phyloP scores from a whole-genome alignment of 176 grass and related monocot genomes.

The Bothriochloa decipiens region DNA sequence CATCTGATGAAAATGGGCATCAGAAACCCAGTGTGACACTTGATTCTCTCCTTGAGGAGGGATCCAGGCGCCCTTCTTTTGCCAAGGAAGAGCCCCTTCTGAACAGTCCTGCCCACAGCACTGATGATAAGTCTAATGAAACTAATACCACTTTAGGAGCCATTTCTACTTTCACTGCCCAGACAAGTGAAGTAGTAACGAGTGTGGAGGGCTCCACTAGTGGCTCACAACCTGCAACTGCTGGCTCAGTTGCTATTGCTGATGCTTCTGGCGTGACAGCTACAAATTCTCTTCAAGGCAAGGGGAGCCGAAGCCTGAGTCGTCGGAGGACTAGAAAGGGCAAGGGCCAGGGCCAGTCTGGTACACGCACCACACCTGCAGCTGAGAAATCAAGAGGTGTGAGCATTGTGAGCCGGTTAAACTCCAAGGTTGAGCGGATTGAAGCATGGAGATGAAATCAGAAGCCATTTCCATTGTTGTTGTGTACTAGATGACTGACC shows the following conservation, averaged over 20 bases:
- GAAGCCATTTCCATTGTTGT: background rate
- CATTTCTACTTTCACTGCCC: background rate
- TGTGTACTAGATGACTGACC: constrained; percentile 50
- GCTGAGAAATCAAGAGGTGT: constrained; percentile 65
- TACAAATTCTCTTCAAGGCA: constrained; percentile 52
- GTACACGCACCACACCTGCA: constrained; percentile 9
- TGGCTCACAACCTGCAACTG: constrained; percentile 28
- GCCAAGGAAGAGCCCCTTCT: constrained; percentile 49
- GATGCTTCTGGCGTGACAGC: constrained; percentile 40
- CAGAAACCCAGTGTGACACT: constrained; percentile 52
- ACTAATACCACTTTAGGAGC: constrained; percentile 29
- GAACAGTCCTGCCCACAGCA: constrained; percentile 38
- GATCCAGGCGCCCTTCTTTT: constrained; percentile 42
- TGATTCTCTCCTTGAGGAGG: constrained; percentile 43
- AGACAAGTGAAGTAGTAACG: constrained; percentile 12
- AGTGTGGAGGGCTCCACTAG: constrained; percentile 41
- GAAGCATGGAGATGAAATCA: constrained; percentile 80
- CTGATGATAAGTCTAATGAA: constrained; percentile 27
- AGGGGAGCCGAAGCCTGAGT: constrained; percentile 40
- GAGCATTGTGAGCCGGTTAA: constrained; percentile 75
- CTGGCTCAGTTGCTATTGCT: constrained; percentile 1
- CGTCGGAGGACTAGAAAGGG: constrained; percentile 63
- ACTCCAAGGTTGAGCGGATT: constrained; percentile 68
- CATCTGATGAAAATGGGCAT: constrained; percentile 64
- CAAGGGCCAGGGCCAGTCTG: constrained; percentile 45